Base-by-base conservation (phyloP, 1,284 basidiomycete genomes). In the Wallemia mellicola region DNA sequence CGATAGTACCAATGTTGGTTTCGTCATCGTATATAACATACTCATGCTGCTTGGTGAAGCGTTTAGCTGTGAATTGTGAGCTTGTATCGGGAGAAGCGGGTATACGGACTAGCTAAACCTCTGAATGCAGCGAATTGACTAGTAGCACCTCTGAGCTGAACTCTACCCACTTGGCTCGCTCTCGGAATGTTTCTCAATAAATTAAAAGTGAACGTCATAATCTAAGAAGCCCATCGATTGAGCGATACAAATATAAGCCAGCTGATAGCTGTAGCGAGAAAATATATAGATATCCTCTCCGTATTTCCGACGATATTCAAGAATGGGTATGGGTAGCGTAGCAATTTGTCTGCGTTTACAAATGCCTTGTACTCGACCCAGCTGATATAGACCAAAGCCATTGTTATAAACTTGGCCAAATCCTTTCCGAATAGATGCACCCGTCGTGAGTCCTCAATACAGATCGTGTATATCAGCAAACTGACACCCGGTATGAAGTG, bases 31-130 rank as follows among this genome's bases (percentile, higher is more conserved):
- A 86, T 30, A 75, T 71, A 62, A 96, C 78, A 67, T 82, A 80
- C 73, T 99, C 92, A 71, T 99, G 94, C 64, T 95, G 91, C 61
- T 74, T 73, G 1, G 91, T 89, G 73, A 81, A 95, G 65, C 76
- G 77, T 71, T 80, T 84, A 56, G 82, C 87, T 89, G 67, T 28
- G 14, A 54, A 27, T 2, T 48, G 14, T 48, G 28, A 48, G 38
- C 3, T 9, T 32, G 14, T 27, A 15, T 30, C 3, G 30, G 22
- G 9, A 48, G 14, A 15, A 11, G 38, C 5, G 9, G 17, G 28
- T 17, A 7, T 7, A 48, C 38, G 14, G 5, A 48, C 38, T 48
- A 48, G 38, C 19, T 5, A 48, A 5, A n/a, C 38, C 38, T 48
- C 38, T 48, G 38, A 48, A 48, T 7, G 38, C 38, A 48, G 38